These are phyloP conservation scores for Peziza echinospora DNA, from an alignment of 495 filamentous ascomycete species.

Conservation along the genomic window DNA sequence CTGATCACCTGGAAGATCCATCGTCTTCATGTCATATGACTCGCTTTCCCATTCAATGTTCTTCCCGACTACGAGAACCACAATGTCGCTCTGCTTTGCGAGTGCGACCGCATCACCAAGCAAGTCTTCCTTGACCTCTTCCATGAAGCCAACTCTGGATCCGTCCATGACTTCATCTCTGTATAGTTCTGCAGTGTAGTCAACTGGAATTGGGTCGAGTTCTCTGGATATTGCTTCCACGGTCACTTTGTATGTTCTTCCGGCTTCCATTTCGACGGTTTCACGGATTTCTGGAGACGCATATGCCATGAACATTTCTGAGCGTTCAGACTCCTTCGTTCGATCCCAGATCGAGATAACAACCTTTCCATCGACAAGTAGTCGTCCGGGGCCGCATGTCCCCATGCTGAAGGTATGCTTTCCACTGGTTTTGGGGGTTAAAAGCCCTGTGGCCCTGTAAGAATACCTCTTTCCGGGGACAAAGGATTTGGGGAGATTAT, in stretches of 20 bases:
- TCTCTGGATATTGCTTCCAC: slow-evolving; percentile 18
- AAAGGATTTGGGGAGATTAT: slow-evolving; percentile 18
- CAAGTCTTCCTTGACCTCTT: slow-evolving; percentile 18
- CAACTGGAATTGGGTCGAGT: slow-evolving; percentile 18
- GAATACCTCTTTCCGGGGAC: slow-evolving; percentile 17
- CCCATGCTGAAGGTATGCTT: slow-evolving; percentile 42
- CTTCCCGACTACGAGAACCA: slow-evolving; percentile 46
- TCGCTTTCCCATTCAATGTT: slow-evolving; percentile 58
- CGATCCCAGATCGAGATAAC: slow-evolving; percentile 52
- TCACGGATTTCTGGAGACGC: slow-evolving; percentile 16
- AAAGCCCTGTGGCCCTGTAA: slow-evolving; percentile 17
- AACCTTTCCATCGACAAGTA: slow-evolving; percentile 41
- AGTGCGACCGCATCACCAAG: slow-evolving; percentile 39
- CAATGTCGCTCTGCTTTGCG: slow-evolving; percentile 42
- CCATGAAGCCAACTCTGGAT: slow-evolving; percentile 19
- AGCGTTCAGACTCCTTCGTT: slow-evolving; percentile 25
- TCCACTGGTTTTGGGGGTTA: slow-evolving; percentile 22
- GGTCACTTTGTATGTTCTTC: slow-evolving; percentile 11
- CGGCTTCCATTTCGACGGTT: slow-evolving; percentile 15
- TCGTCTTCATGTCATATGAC: slow-evolving; percentile 42
- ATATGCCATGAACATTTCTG: slow-evolving; percentile 21
- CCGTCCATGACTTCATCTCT: slow-evolving; percentile 20
- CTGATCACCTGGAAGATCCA: slow-evolving; percentile 39
- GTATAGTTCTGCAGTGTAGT: slow-evolving; percentile 18
- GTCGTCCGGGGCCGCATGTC: slow-evolving; percentile 42